Conservation (phyloP, 495 filamentous ascomycete genomes). For the Aspergillus wentii region DNA sequence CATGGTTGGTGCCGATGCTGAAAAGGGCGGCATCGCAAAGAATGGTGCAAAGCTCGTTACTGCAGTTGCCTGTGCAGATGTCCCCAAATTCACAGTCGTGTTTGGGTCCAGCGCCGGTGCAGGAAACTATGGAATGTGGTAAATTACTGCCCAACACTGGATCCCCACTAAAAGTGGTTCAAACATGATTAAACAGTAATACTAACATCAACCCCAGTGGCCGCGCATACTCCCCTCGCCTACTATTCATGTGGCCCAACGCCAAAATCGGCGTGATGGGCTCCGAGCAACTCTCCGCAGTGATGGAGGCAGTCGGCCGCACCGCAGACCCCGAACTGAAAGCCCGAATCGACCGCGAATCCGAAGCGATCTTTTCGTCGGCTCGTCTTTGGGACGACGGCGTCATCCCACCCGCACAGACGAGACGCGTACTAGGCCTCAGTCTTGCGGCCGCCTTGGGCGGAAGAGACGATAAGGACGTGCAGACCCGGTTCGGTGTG, state of each 20-base stretch:
- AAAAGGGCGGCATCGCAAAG: conserved; percentile 93
- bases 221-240: conserved; percentile 84
- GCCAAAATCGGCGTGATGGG: conserved; percentile 96
- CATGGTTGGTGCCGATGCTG: conserved; percentile 93
- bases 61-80: conserved; percentile 89
- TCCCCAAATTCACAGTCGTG: conserved; percentile 96
- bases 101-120: conserved; percentile 76
- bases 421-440: conserved; percentile 74
- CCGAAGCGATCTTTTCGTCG: conserved; percentile 78
- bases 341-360: conserved; percentile 84
- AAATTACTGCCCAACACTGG: conserved; percentile 19
- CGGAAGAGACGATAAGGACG: conserved; percentile 52
- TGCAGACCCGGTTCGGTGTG: conserved; percentile 80
- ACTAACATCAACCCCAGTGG: conserved; percentile 47
- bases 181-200: too few species aligned
- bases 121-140: conserved; percentile 81
- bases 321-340: conserved; percentile 76
- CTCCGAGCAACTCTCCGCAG: conserved; percentile 80
- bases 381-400: conserved; percentile 96
- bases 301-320: conserved; percentile 93
- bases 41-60: conserved; percentile 97
- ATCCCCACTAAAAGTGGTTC: background rate
- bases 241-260: conserved; percentile 98
- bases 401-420: conserved; percentile 86
- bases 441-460: conserved; percentile 74